Evolutionary conservation across 768 basidiomycete species (phyloP), one percentile per base, ranked within the genome.

Genomic region (Tylopilus subfusipes): DNA sequence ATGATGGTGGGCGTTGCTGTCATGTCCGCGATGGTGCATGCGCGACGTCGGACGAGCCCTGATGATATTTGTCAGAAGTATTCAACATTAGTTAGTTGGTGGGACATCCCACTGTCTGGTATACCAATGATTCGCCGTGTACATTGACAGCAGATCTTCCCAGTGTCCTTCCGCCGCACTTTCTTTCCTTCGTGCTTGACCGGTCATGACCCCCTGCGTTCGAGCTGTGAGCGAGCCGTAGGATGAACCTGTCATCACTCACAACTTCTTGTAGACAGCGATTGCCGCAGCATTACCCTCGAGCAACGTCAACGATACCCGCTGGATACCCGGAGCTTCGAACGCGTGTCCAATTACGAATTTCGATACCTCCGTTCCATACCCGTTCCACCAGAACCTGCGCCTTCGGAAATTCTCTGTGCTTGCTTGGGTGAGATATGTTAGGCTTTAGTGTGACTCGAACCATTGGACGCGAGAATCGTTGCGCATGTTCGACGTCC

Each of bases 261-360:
- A 70, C 74, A 70, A 42, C 39, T 68, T 70, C 46, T 59, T 63
- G 52, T 70, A 74, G 25, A 68, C 11, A 40, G 56, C 61, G 4
- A 67, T 55, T 7, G 67, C 67, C 0, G 48, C 39, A 1, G 31
- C 24, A 25, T 68, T 66, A 5, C 53, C 55, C 40, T 57, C 63
- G 24, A 55, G 48, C 1, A 71, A 63, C 16, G 10, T 16, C 44
- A 73, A 52, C 8, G 65, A 67, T 3, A 73, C 55, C n/a, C 72
- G 60, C 56, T 72, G 69, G 30, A 72, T 21, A 16, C 60, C 66
- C 40, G 70, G 45, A 27, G 57, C 52, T 31, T 54, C 50, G 27
- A 68, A 74, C 2, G 67, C 67, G 50, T 75, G 62, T 48, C 70
- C 70, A 5, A 74, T 62, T 27, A 71, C 58, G 57, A 72, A 75